Evolutionary conservation across 2,329 filamentous ascomycete species (phyloP).

Genomic region (Metarhizium rileyi): DNA sequence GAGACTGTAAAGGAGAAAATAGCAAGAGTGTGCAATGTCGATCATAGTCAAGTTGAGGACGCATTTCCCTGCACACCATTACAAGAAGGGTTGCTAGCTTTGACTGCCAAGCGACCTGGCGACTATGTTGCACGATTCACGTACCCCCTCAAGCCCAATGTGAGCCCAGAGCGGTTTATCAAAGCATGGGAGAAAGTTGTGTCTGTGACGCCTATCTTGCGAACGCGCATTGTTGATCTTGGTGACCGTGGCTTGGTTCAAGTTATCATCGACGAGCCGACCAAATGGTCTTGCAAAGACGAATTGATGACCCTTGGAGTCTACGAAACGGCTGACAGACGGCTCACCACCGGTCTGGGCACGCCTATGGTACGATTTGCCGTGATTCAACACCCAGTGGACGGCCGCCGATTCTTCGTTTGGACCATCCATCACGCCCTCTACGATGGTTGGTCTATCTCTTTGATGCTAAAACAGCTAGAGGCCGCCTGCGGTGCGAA

Average conservation of each 20-base stretch:
- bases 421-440: constrained; percentile 42
- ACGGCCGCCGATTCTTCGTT: constrained; percentile 4
- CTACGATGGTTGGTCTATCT: constrained; percentile 44
- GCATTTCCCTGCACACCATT: constrained; percentile 40
- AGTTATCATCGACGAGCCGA: constrained; percentile 18
- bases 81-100: constrained; percentile 39
- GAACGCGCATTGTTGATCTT: constrained; percentile 31
- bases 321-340: constrained; percentile 27
- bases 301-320: constrained; percentile 11
- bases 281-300: constrained; percentile 10
- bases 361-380: constrained; percentile 7
- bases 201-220: constrained; percentile 26
- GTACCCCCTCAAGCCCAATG: constrained; percentile 21
- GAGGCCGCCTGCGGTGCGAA: constrained; percentile 25
- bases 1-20: not conserved
- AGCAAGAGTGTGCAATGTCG: constrained; percentile 2
- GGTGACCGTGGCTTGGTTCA: constrained; percentile 26
- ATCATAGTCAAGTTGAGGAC: constrained; percentile 27
- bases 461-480: constrained; percentile 32
- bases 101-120: constrained; percentile 31
- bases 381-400: constrained; percentile 4
- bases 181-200: constrained; percentile 27
- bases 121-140: constrained; percentile 39
- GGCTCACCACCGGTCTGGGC: constrained; percentile 30
- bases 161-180: constrained; percentile 21